Conservation (phyloP, 176 grass and related monocot species). For the Rhipidocladum racemiflorum region DNA sequence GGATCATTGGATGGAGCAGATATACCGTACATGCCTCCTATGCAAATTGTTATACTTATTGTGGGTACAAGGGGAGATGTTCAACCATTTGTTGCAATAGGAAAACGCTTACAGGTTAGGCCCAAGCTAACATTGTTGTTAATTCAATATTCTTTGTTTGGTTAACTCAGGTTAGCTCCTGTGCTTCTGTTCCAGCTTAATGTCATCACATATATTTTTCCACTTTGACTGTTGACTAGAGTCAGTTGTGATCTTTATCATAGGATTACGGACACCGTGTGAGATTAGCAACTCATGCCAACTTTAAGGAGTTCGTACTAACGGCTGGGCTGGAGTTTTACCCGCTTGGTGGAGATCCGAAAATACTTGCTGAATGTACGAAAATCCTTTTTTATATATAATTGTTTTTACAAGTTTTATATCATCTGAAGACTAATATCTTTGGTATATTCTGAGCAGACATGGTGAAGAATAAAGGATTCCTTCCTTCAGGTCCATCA, state of each 20-base stretch:
- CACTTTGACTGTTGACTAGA: neutral
- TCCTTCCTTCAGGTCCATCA: slow-evolving; percentile 81
- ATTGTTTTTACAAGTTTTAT: neutral
- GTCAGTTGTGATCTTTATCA: slow-evolving; percentile 23
- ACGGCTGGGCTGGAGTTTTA: slow-evolving; percentile 91
- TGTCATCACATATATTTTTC: neutral
- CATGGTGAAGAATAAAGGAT: slow-evolving; percentile 99
- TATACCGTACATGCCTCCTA: slow-evolving; percentile 66
- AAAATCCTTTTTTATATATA: neutral
- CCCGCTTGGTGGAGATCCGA: slow-evolving; percentile 89
- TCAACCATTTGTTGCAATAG: slow-evolving; percentile 97
- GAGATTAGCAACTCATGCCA: slow-evolving; percentile 90
- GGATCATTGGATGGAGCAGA: slow-evolving; percentile 62
- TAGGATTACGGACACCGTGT: slow-evolving; percentile 93
- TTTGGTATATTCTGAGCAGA: slow-evolving; percentile 47
- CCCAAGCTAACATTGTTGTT: slow-evolving; percentile 21
- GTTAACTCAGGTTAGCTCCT: slow-evolving; percentile 3
- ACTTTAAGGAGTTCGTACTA: slow-evolving; percentile 93
- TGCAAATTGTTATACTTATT: slow-evolving; percentile 95
- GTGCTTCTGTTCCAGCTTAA: slow-evolving; percentile 10
- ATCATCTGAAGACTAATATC: neutral
- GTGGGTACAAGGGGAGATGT: slow-evolving; percentile 98
- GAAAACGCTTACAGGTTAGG: slow-evolving; percentile 83
- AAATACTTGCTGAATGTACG: slow-evolving; percentile 89
- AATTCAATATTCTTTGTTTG: neutral